Conservation (phyloP, 495 filamentous ascomycete genomes). For the Astrothelium macrocarpum region DNA sequence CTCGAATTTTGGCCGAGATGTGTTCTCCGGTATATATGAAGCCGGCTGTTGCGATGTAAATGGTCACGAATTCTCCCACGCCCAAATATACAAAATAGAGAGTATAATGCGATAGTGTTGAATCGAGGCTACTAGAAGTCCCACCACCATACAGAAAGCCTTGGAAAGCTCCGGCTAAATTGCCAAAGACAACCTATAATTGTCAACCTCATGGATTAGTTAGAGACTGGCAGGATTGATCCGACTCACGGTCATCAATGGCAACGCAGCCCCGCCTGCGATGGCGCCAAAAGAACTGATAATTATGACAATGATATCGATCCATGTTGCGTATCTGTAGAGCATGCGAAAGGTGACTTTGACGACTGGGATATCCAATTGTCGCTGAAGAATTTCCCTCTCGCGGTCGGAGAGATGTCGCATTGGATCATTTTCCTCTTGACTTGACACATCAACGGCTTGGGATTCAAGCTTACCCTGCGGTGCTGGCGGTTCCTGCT, state of each 20-base stretch:
- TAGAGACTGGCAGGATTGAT: not conserved
- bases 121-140: constrained; percentile 45
- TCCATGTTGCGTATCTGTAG: constrained; percentile 69
- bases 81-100: constrained; percentile 88
- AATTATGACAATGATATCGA: constrained; percentile 63
- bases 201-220: not conserved
- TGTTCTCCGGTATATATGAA: constrained; percentile 95
- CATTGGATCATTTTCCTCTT: constrained; percentile 34
- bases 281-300: constrained; percentile 60
- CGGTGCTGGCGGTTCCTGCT: constrained; percentile 15
- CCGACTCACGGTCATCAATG: constrained; percentile 67
- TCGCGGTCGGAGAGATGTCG: constrained; percentile 54
- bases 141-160: constrained; percentile 44
- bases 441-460: constrained; percentile 31
- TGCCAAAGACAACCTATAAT: constrained; percentile 56
- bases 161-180: constrained; percentile 64
- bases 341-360: constrained; percentile 57
- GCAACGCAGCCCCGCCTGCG: constrained; percentile 68
- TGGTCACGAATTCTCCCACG: constrained; percentile 70
- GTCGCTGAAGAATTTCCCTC: constrained; percentile 54
- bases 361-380: constrained; percentile 58
- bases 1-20: constrained; percentile 72
- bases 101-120: constrained; percentile 53
- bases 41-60: constrained; percentile 74
- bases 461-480: constrained; percentile 44